Percentiles rank a stretch among this genome's conserved stretches.
These are phyloP conservation scores for Orbilia ellipsospora DNA, from an alignment of 2,329 filamentous ascomycete species.

Conservation along the genomic window DNA sequence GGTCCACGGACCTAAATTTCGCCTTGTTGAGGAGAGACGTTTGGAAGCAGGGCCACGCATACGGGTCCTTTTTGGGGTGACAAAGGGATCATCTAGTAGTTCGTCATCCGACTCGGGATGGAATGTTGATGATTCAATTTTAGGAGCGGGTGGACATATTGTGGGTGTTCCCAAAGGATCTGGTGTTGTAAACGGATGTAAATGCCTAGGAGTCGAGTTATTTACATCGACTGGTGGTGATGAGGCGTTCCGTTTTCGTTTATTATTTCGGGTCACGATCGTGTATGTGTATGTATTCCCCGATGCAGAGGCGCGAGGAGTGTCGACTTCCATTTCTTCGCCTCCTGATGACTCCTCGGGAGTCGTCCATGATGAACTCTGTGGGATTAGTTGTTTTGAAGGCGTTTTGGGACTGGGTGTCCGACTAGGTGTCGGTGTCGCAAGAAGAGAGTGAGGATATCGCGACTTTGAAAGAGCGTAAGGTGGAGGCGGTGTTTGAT, in stretches of 20 bases:
- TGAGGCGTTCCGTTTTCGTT: constrained; percentile 43
- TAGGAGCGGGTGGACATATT: constrained; percentile 44
- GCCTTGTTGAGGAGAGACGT: constrained; percentile 33
- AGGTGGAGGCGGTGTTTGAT: constrained; percentile 40
- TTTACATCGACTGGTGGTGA: constrained; percentile 3
- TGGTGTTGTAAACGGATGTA: constrained; percentile 41
- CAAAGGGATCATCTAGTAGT: constrained; percentile 49
- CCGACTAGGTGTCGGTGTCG: constrained; percentile 47
- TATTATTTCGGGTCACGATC: constrained; percentile 54
- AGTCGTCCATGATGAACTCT: constrained; percentile 49
- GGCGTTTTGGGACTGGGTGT: constrained; percentile 53
- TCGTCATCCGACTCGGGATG: constrained; percentile 50
- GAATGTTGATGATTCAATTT: constrained; percentile 45
- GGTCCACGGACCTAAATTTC: constrained; percentile 65
- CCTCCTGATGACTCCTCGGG: constrained; percentile 30
- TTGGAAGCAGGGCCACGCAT: constrained; percentile 50
- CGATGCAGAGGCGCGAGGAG: constrained; percentile 24
- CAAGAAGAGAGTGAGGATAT: constrained; percentile 40
- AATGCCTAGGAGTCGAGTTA: constrained; percentile 30
- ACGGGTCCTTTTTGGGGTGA: constrained; percentile 50
- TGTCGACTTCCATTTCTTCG: constrained; percentile 38
- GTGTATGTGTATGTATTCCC: constrained; percentile 53
- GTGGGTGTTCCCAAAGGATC: constrained; percentile 30
- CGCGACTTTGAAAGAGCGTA: constrained; percentile 36
- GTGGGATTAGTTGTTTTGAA: constrained; percentile 39